Evolutionary conservation across 257 asterid species (phyloP).

Genomic region (Capsicum baccatum): DNA sequence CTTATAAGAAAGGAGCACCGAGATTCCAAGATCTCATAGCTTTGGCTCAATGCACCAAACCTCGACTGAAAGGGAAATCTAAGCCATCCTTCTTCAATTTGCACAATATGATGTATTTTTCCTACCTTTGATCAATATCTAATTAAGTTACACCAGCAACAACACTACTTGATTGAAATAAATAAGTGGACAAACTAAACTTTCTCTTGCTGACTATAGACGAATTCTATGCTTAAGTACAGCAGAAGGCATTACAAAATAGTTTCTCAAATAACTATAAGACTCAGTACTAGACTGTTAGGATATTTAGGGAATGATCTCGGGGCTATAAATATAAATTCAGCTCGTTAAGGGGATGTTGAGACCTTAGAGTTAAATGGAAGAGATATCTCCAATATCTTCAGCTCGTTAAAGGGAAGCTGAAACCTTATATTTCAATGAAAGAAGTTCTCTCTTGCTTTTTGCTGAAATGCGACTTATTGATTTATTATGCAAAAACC

Average conservation of each 20-base stretch:
- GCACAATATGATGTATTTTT: conserved; percentile 18
- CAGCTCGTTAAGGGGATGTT: too few relatives aligned
- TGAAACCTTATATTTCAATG: too few relatives aligned
- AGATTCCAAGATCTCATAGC: neutral
- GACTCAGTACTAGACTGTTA: neutral
- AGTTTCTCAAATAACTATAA: conserved; percentile 1
- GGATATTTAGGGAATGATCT: too few relatives aligned
- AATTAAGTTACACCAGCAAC: neutral
- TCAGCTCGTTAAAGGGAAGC: too few relatives aligned
- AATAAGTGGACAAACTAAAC: neutral
- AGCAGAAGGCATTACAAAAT: neutral
- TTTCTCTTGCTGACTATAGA: conserved; percentile 3
- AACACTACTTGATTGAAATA: conserved; percentile 17
- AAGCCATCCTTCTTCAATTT: conserved; percentile 9
- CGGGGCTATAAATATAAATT: too few relatives aligned
- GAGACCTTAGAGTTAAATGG: too few relatives aligned
- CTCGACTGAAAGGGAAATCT: neutral
- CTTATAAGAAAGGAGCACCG: neutral
- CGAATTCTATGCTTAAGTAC: neutral
- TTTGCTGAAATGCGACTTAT: too few relatives aligned
- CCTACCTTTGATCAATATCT: neutral
- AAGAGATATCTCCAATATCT: too few relatives aligned
- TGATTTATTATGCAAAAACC: too few relatives aligned
- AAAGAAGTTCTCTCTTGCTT: too few relatives aligned
- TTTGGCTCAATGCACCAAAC: conserved; percentile 16